These are phyloP conservation scores for Macroventuria anomochaeta DNA, from an alignment of 2,329 filamentous ascomycete species.

Conservation along the genomic window DNA sequence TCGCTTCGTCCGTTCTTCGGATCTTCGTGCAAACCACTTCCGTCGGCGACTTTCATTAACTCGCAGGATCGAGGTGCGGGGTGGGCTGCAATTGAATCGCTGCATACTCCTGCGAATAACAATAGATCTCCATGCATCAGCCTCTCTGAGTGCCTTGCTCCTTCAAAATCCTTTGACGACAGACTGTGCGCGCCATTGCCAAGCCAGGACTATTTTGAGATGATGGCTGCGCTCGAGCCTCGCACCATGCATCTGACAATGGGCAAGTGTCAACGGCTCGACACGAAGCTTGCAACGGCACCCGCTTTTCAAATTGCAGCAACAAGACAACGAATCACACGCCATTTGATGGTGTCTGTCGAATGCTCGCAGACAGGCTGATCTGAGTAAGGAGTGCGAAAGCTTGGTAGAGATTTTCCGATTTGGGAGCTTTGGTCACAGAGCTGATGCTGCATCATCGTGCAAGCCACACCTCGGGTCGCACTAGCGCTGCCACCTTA, in stretches of 20 bases:
- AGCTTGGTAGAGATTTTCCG: background rate
- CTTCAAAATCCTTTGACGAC: background rate
- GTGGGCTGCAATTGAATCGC: background rate
- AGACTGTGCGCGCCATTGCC: conserved; percentile 8
- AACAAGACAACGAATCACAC: background rate
- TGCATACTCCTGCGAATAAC: conserved; percentile 1
- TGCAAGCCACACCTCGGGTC: conserved; percentile 15
- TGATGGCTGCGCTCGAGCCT: conserved; percentile 9
- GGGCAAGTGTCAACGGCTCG: conserved; percentile 1
- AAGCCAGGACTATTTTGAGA: conserved; percentile 13
- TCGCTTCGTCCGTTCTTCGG: background rate
- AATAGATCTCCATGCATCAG: conserved; percentile 10
- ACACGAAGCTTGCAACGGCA: background rate
- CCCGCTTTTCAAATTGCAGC: background rate
- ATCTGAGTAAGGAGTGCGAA: background rate
- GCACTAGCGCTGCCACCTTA: conserved; percentile 24
- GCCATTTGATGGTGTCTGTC: background rate
- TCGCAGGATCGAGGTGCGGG: background rate
- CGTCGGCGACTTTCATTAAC: background rate
- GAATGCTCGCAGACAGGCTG: background rate
- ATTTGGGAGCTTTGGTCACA: conserved; percentile 4
- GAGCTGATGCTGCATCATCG: conserved; percentile 13
- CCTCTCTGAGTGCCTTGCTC: conserved; percentile 1
- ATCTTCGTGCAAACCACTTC: background rate
- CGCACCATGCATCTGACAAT: conserved; percentile 7